These are phyloP conservation scores for Cryptococcus amylolentus DNA, from an alignment of 1,284 basidiomycete species.

Conservation along the genomic window DNA sequence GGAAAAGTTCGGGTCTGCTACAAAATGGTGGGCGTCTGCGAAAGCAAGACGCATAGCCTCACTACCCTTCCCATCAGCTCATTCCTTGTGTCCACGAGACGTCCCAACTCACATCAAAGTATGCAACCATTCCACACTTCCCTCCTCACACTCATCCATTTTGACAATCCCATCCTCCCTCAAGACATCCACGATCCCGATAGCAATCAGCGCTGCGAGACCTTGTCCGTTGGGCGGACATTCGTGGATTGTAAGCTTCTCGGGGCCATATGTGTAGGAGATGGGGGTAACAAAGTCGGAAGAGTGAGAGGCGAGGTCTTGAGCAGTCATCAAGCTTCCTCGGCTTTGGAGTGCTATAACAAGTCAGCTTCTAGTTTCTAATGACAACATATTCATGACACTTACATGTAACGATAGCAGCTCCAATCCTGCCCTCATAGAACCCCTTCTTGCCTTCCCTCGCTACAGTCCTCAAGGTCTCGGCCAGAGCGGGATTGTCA, in stretches of 20 bases:
- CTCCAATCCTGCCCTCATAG: constrained; percentile 80
- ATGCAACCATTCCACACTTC: constrained; percentile 17
- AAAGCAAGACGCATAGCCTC: constrained; percentile 22
- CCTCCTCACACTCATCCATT: constrained; percentile 10
- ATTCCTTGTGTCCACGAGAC: background rate
- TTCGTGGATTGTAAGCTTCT: constrained; percentile 56
- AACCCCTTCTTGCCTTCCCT: constrained; percentile 82
- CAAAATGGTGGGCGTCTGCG: constrained; percentile 55
- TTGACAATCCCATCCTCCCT: constrained; percentile 18
- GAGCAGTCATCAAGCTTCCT: constrained; percentile 84
- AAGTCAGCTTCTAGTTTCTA: background rate
- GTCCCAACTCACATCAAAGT: constrained; percentile 8
- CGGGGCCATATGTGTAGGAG: constrained; percentile 63
- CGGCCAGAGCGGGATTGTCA: constrained; percentile 66
- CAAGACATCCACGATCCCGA: constrained; percentile 76
- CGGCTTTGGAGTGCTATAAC: constrained; percentile 54
- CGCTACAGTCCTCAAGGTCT: constrained; percentile 73
- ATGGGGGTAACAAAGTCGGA: constrained; percentile 79
- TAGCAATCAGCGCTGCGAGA: constrained; percentile 82
- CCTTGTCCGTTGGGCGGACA: constrained; percentile 87
- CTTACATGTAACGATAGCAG: constrained; percentile 49
- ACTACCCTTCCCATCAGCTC: background rate
- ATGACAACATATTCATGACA: background rate
- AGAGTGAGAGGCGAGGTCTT: constrained; percentile 73
- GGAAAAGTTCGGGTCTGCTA: constrained; percentile 73